Evolutionary conservation across 805 yeast species (phyloP), one percentile per base, ranked within the genome.

Genomic region (Candida montana): DNA sequence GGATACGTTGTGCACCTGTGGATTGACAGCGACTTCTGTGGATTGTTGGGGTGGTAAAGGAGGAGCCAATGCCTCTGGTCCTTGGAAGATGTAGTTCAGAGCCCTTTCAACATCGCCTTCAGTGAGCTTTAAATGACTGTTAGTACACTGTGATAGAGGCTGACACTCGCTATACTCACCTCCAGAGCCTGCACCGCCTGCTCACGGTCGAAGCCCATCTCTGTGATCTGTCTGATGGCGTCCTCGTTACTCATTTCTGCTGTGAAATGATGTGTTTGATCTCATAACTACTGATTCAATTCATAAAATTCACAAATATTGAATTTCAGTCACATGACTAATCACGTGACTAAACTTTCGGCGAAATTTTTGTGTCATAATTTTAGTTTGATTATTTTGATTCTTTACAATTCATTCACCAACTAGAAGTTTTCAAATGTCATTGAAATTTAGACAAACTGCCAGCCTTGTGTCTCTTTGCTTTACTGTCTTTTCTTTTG

Each of bases 141-240:
- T 20, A 32, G 24, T 13, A 23, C 18, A 12, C n/a, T 9, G 29
- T 26, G n/a, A n/a, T n/a, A n/a, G n/a, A n/a, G n/a, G n/a, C n/a
- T n/a, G 16, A 27, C 11, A 21, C n/a, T 12, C 7, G 13, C 5
- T 15, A 5, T 4, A 42, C 51, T 20, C 21, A 47, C 51, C 12
- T 57, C 41, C 39, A 69, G 54, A 0, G 79, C 80, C 11, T 55
- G 58, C 4, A 46, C 41, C 5, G 73, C 64, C 42, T 65, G 61
- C 16, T 59, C 68, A 21, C 47, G 52, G 39, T 60, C 37, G 52
- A 69, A 65, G 31, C 74, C 74, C 74, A 69, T 69, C 28, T 63
- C 68, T 11, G 33, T 23, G 20, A 47, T 39, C 46, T 37, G 35
- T 18, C 32, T 29, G 23, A 47, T 26, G 1, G 46, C 36, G n/a